Evolutionary conservation across 1,284 basidiomycete genomes (phyloP).

Genomic region (Leccinum ponderosum): DNA sequence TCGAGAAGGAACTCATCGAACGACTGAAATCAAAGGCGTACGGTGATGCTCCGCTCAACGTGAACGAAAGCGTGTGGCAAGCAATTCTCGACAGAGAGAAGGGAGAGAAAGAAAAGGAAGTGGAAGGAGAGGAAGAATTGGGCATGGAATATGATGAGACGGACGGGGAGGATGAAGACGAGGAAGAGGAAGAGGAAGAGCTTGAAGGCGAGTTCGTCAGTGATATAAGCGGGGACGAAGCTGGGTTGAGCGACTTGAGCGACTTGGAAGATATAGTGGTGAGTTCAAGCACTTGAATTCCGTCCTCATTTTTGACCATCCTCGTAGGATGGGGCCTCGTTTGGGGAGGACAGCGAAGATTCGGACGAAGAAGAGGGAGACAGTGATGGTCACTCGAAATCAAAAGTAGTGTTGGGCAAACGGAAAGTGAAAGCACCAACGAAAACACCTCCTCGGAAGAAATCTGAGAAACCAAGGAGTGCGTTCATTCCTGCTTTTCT

Average conservation of each 20-base stretch:
- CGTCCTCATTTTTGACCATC: background rate
- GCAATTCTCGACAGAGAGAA: conserved; percentile 83
- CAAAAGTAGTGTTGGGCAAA: conserved; percentile 59
- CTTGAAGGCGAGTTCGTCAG: conserved; percentile 85
- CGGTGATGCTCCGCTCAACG: conserved; percentile 96
- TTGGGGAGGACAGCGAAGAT: conserved; percentile 33
- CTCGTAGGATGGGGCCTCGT: conserved; percentile 13
- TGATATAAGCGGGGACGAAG: conserved; percentile 71
- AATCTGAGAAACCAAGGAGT: conserved; percentile 62
- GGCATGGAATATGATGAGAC: conserved; percentile 51
- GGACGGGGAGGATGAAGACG: conserved; percentile 50
- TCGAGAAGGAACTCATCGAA: conserved; percentile 95
- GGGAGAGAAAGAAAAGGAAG: conserved; percentile 45
- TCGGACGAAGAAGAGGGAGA: conserved; percentile 42
- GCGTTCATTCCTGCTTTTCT: conserved; percentile 26
- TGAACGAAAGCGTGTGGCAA: conserved; percentile 97
- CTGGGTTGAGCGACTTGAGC: conserved; percentile 67
- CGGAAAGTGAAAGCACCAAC: conserved; percentile 56
- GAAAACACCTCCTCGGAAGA: conserved; percentile 44
- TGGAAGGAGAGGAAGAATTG: conserved; percentile 50
- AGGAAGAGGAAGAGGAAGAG: conserved; percentile 57
- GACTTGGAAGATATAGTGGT: conserved; percentile 73
- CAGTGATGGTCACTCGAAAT: conserved; percentile 38
- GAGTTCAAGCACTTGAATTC: conserved; percentile 23
- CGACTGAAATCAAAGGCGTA: conserved; percentile 96